Conservation (phyloP, 805 yeast genomes). For the Ogataea kodamae region DNA sequence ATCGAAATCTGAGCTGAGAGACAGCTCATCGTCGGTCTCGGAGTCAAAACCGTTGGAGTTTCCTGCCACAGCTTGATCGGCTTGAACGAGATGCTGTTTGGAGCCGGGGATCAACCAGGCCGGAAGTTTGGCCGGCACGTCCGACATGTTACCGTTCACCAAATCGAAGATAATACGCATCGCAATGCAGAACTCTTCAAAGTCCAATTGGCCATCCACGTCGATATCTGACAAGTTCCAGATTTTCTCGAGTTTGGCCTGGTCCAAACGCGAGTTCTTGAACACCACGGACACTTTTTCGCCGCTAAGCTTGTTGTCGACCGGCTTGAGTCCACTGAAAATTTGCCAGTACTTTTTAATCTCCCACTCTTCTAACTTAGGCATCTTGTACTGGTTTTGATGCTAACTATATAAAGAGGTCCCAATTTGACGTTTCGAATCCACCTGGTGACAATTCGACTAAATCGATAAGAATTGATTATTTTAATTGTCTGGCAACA, state of each 20-base stretch:
- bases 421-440: too few species aligned
- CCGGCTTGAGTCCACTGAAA: constrained; percentile 85
- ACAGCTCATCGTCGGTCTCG: constrained; percentile 63
- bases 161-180: constrained; percentile 92
- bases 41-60: constrained; percentile 32
- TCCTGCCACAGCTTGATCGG: constrained; percentile 60
- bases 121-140: constrained; percentile 74
- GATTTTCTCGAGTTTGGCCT: constrained; percentile 70
- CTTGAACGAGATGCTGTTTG: constrained; percentile 80
- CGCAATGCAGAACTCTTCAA: constrained; percentile 96
- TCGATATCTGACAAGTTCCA: constrained; percentile 96
- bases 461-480: too few species aligned
- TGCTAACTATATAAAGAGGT: too few species aligned
- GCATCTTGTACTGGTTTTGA: constrained; percentile 37
- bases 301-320: constrained; percentile 73
- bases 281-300: constrained; percentile 82
- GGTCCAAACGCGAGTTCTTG: constrained; percentile 81
- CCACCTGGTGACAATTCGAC: too few species aligned
- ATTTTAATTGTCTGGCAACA: too few species aligned
- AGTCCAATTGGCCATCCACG: constrained; percentile 85
- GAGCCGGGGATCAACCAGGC: constrained; percentile 90
- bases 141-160: constrained; percentile 61
- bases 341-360: constrained; percentile 98
- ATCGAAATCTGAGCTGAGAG: constrained; percentile 68
- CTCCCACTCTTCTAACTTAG: constrained; percentile 89